These are phyloP conservation scores for Fraxinus cuspidata DNA, from an alignment of 257 asterid species.

Conservation along the genomic window DNA sequence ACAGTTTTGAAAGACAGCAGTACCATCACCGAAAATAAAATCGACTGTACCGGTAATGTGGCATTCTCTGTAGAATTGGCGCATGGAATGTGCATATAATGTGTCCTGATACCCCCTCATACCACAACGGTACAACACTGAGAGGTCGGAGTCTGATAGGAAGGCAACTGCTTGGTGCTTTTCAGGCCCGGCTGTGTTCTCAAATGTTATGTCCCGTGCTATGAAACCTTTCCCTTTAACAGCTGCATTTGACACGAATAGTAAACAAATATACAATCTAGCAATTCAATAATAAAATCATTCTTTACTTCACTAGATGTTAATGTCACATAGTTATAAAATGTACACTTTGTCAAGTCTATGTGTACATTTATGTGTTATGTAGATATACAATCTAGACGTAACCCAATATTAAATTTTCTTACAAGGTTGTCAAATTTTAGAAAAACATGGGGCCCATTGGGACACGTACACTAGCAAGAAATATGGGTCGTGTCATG, in stretches of 20 bases:
- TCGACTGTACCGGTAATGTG: slow-evolving; percentile 56
- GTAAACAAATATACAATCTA: background rate
- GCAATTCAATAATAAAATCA: no score
- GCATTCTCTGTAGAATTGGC: slow-evolving; percentile 63
- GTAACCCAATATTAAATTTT: background rate
- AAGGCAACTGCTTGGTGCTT: slow-evolving; percentile 67
- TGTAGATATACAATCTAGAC: no score
- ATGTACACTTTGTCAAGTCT: no score
- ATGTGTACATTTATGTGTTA: no score
- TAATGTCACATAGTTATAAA: background rate
- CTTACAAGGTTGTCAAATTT: background rate
- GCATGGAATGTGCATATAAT: slow-evolving; percentile 53
- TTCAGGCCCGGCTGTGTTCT: slow-evolving; percentile 64
- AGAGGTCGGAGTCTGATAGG: slow-evolving; percentile 56
- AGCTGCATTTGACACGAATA: slow-evolving; percentile 30
- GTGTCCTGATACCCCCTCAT: slow-evolving; percentile 60
- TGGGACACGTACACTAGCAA: background rate
- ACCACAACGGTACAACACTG: slow-evolving; percentile 55
- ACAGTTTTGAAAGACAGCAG: slow-evolving; percentile 52
- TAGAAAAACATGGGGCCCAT: background rate
- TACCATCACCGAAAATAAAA: slow-evolving; percentile 57
- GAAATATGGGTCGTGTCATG: background rate
- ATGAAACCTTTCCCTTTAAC: slow-evolving; percentile 62
- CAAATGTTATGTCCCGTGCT: slow-evolving; percentile 59
- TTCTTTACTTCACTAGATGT: no score